phyloP scores from a whole-genome alignment of 2,329 filamentous ascomycete species.

The Pseudogymnoascus sp. region DNA sequence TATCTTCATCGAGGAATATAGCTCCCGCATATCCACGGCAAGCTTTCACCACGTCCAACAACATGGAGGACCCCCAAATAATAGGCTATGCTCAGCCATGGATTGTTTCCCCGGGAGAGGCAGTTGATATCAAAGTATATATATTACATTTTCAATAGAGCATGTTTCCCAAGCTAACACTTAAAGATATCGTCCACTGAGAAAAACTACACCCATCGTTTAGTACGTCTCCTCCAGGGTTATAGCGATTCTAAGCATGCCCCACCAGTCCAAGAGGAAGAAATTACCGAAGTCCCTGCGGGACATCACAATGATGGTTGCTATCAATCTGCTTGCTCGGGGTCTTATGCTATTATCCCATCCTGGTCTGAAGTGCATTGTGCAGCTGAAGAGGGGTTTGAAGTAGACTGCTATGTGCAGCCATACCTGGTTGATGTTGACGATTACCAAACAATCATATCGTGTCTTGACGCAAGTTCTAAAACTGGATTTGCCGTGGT shows the following conservation, averaged over 20 bases:
- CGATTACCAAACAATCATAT: constrained; percentile 15
- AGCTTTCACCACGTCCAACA: background rate
- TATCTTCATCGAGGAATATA: background rate
- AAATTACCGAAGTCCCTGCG: constrained; percentile 3
- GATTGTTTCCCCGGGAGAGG: constrained; percentile 21
- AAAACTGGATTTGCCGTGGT: constrained; percentile 12
- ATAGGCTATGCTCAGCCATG: constrained; percentile 22
- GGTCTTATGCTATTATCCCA: constrained; percentile 7
- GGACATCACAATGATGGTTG: background rate
- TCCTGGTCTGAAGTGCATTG: constrained; percentile 14
- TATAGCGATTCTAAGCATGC: constrained; percentile 14
- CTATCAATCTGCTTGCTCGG: background rate
- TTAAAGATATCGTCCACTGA: constrained; percentile 17
- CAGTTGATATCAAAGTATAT: constrained; percentile 20
- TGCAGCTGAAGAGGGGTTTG: constrained; percentile 2
- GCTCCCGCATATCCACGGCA: background rate
- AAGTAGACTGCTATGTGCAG: constrained; percentile 15
- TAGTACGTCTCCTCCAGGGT: constrained; percentile 16
- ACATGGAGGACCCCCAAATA: constrained; percentile 14
- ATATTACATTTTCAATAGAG: no score
- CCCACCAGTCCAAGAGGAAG: constrained; percentile 11
- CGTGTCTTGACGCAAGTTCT: constrained; percentile 1
- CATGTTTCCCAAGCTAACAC: constrained; percentile 11
- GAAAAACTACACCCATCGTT: constrained; percentile 14
- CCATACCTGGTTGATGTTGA: constrained; percentile 13